Percentiles rank a stretch among this genome's conserved stretches.
Conservation (phyloP, 2,329 filamentous ascomycete genomes). For the Cytospora mali region DNA sequence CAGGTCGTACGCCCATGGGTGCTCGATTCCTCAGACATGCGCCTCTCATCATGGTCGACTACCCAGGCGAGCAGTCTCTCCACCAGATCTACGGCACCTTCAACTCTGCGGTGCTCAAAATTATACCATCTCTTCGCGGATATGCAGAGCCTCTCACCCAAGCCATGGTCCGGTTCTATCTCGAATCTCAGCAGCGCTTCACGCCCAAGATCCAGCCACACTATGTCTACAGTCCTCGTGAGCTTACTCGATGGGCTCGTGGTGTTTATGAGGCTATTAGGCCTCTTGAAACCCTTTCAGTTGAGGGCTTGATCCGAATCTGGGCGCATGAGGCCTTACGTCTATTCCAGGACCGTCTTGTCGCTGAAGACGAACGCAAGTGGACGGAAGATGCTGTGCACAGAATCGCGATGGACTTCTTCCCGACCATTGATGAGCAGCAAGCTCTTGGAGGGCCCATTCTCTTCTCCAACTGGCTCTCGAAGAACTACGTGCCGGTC, state of each 20-base stretch:
- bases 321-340: conserved; percentile 98
- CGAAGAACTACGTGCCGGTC: conserved; percentile 97
- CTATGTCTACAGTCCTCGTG: conserved; percentile 98
- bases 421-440: conserved; percentile 92
- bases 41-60: conserved; percentile 99
- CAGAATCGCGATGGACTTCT: conserved; percentile 84
- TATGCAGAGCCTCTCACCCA: conserved; percentile 93
- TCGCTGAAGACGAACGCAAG: conserved; percentile 87
- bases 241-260: conserved; percentile 95
- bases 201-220: conserved; percentile 97
- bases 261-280: conserved; percentile 97
- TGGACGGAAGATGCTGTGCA: conserved; percentile 93
- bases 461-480: conserved; percentile 98
- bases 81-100: conserved; percentile 99
- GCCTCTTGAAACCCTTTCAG: conserved; percentile 81
- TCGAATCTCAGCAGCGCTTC: conserved; percentile 92
- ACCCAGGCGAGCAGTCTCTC: conserved; percentile 91
- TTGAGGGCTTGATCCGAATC: conserved; percentile 92
- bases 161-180: conserved; percentile 96
- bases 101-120: conserved; percentile 94
- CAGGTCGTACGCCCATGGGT: conserved; percentile 91
- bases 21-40: conserved; percentile 93
- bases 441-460: conserved; percentile 91
- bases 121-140: conserved; percentile 90
- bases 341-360: conserved; percentile 95